These are phyloP conservation scores for Neonectria sp. DNA, from an alignment of 2,329 filamentous ascomycete species.

Conservation along the genomic window DNA sequence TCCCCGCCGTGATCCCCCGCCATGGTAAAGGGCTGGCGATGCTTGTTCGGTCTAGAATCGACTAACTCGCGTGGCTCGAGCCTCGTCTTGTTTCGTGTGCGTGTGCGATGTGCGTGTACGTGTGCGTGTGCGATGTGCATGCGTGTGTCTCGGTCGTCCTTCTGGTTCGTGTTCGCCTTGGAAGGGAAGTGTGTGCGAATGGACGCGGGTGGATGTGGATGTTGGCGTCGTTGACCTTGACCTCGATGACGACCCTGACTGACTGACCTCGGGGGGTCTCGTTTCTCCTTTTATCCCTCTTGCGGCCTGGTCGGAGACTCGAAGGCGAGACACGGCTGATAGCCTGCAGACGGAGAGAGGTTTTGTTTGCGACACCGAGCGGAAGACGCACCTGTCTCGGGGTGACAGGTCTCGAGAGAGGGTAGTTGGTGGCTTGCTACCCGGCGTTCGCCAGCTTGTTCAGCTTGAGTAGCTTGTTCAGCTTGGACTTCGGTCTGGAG, in stretches of 20 bases:
- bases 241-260: constrained; percentile 1
- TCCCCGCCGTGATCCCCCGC: constrained; percentile 42
- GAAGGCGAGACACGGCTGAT: constrained; percentile 19
- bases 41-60: constrained; percentile 19
- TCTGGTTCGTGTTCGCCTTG: constrained; percentile 4
- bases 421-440: constrained; percentile 19
- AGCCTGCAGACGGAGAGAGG: constrained; percentile 14
- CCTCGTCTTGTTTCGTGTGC: constrained; percentile 13
- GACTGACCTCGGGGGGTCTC: constrained; percentile 7
- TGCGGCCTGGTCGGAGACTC: background rate
- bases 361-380: constrained; percentile 16
- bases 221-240: constrained; percentile 11
- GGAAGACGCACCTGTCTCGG: constrained; percentile 7
- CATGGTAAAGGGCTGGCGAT: constrained; percentile 35
- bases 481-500: constrained; percentile 1
- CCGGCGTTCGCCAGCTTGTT: background rate
- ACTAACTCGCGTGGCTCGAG: constrained; percentile 5
- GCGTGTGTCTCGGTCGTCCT: constrained; percentile 13
- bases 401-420: constrained; percentile 14
- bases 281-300: constrained; percentile 24
- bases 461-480: background rate
- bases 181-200: background rate
- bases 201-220: background rate
- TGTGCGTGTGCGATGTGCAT: constrained; percentile 6
- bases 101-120: constrained; percentile 18